These are phyloP conservation scores for Calonectria honghensis DNA, from an alignment of 2,329 filamentous ascomycete genomes.

Conservation along the genomic window DNA sequence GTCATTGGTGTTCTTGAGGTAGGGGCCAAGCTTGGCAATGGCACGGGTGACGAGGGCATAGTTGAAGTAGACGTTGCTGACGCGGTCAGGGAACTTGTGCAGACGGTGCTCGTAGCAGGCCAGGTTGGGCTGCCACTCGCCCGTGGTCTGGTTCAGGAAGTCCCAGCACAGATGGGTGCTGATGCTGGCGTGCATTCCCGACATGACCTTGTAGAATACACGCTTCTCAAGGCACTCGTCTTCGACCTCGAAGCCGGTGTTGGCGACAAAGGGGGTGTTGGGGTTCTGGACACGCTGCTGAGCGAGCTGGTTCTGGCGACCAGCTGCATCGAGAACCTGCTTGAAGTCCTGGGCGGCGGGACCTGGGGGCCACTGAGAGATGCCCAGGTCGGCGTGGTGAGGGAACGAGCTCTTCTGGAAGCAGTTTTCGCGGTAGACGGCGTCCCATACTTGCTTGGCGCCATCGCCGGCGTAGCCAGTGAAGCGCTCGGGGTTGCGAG, in stretches of 20 bases:
- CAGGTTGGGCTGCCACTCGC: slow-evolving; percentile 93
- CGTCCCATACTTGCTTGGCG: slow-evolving; percentile 94
- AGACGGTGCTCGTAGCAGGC: slow-evolving; percentile 92
- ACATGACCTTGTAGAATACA: slow-evolving; percentile 97
- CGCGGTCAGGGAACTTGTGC: slow-evolving; percentile 88
- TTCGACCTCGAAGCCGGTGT: slow-evolving; percentile 83
- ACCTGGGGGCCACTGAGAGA: slow-evolving; percentile 64
- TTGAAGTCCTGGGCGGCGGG: slow-evolving; percentile 77
- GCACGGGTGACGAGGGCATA: slow-evolving; percentile 96
- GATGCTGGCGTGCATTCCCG: slow-evolving; percentile 98
- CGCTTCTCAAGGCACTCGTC: slow-evolving; percentile 98
- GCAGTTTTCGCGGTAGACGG: slow-evolving; percentile 98
- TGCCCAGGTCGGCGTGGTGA: slow-evolving; percentile 73
- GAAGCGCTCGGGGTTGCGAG: slow-evolving; percentile 95
- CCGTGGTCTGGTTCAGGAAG: slow-evolving; percentile 95
- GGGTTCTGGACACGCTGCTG: slow-evolving; percentile 67
- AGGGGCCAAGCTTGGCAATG: slow-evolving; percentile 90
- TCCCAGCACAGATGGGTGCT: slow-evolving; percentile 97
- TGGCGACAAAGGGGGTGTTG: slow-evolving; percentile 76
- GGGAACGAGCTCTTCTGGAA: slow-evolving; percentile 83
- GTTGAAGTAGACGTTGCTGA: slow-evolving; percentile 99
- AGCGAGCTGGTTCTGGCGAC: slow-evolving; percentile 77
- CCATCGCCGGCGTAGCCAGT: slow-evolving; percentile 93
- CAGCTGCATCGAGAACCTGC: slow-evolving; percentile 75
- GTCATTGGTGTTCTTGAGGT: slow-evolving; percentile 74